Evolutionary conservation across 148 eudicot species (phyloP).

Genomic region (Fagopyrum tataricum): DNA sequence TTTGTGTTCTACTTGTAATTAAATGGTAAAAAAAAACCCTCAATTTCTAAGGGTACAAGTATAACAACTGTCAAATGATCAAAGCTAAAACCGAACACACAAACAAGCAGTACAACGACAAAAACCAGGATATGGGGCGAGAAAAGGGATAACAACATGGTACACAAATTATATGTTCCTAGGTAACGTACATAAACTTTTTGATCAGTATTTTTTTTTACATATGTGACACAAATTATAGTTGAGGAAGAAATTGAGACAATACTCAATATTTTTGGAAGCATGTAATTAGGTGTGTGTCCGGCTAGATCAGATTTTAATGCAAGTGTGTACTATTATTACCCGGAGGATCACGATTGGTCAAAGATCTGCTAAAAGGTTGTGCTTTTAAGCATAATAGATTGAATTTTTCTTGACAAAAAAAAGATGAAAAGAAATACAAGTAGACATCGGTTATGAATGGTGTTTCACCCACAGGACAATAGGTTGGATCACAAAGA

Average conservation of each 20-base stretch:
- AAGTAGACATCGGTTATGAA: background rate
- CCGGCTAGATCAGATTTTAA: background rate
- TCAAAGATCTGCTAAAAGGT: background rate
- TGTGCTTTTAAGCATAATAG: too few relatives aligned
- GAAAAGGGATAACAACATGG: too few relatives aligned
- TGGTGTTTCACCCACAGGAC: background rate
- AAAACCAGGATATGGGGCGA: too few relatives aligned
- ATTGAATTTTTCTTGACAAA: background rate
- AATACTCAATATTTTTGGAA: background rate
- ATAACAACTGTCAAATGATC: background rate
- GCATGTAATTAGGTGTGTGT: background rate
- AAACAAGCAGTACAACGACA: background rate
- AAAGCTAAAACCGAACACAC: background rate
- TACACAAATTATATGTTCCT: background rate
- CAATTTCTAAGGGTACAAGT: background rate
- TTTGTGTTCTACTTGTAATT: background rate
- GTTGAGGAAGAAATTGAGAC: background rate
- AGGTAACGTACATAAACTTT: background rate
- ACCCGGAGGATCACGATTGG: background rate
- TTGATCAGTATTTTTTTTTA: background rate
- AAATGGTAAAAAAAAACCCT: background rate
- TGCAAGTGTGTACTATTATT: background rate
- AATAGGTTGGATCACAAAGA: background rate
- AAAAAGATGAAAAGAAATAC: background rate
- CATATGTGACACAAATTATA: too few relatives aligned